Evolutionary conservation across 208 protist species (phyloP).

Genomic region (Leishmania tarentolae): DNA sequence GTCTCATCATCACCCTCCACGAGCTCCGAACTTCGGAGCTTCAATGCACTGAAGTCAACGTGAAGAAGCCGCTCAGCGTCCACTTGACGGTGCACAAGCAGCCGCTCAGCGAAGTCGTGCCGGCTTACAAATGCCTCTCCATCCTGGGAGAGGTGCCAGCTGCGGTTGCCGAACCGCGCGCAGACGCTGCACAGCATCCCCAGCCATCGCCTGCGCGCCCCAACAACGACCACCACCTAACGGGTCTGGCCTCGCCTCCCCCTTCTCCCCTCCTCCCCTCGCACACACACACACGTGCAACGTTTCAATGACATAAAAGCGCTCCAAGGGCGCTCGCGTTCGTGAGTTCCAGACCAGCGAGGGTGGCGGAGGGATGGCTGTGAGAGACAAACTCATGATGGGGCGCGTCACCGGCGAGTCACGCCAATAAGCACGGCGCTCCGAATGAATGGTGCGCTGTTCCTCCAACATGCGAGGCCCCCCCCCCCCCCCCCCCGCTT

Average conservation of each 20-base stretch:
- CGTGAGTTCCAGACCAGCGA: too few relatives aligned
- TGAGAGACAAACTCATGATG: too few relatives aligned
- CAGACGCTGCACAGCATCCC: not conserved
- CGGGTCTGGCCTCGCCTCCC: not conserved
- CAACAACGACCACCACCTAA: not conserved
- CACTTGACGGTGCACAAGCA: not conserved
- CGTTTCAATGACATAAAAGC: not conserved
- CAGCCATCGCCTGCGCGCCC: not conserved
- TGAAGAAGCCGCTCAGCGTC: not conserved
- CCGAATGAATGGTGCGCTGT: too few relatives aligned
- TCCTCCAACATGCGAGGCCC: too few relatives aligned
- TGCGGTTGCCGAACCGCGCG: not conserved
- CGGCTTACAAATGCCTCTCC: not conserved
- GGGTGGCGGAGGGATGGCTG: too few relatives aligned
- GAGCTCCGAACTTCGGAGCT: not conserved
- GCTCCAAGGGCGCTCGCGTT: too few relatives aligned
- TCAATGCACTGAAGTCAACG: not conserved
- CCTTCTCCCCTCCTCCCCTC: too few relatives aligned
- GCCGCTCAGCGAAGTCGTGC: not conserved
- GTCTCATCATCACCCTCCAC: not conserved
- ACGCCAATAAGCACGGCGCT: too few relatives aligned
- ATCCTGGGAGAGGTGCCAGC: not conserved
- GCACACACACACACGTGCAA: too few relatives aligned
- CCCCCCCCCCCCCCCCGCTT: too few relatives aligned
- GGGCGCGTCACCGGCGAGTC: too few relatives aligned